Base-by-base conservation (phyloP, 257 asterid genomes). In the Nicotiana otophora region DNA sequence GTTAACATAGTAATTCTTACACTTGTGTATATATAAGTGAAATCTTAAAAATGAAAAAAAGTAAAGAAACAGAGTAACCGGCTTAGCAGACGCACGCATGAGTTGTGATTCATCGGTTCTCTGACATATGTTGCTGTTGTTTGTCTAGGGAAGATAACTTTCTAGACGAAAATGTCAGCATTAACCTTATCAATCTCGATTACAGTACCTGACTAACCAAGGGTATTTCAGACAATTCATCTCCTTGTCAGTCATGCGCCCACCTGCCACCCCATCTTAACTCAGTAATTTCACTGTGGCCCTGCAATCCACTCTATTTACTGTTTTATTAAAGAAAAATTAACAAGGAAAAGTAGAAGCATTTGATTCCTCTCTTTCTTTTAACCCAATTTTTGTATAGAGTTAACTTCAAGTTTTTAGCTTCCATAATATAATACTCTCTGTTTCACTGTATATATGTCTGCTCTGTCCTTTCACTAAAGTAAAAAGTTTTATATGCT, bases 391-490 rank as follows among this genome's bases (percentile, higher is more conserved):
- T 77, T 77, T 55, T 55, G 81, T 4, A 55, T 53, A 55, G 67
- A 53, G 67, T 53, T 77, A 77, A 30, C 81, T 77, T 28, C 65
- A 58, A 53, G 68, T 30, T 53, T 55, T 31, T 31, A 28, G 81
- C 10, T 10, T 15, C 66, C 66, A 1, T 77, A 55, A 55, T 57
- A 77, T 77, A 54, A 17, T 69, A 70, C 28, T 1, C 16, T 80
- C 62, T 51, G 36, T 17, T 14, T 61, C 79, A 23, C 80, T 14
- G 16, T 51, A 1, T 75, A 75, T 75, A 48, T 75, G 80, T 51
- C 68, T 58, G 76, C 28, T 67, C 46, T 86, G 85, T 86, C 90
- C 83, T 83, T 69, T 23, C 79, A 88, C 28, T 26, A 75, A 83
- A 77, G 84, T 51, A 30, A 75, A 65, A 85, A 84, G 86, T 61